phyloP scores from a whole-genome alignment of 257 asterid genomes.

The Solanum megistacrolobum region DNA sequence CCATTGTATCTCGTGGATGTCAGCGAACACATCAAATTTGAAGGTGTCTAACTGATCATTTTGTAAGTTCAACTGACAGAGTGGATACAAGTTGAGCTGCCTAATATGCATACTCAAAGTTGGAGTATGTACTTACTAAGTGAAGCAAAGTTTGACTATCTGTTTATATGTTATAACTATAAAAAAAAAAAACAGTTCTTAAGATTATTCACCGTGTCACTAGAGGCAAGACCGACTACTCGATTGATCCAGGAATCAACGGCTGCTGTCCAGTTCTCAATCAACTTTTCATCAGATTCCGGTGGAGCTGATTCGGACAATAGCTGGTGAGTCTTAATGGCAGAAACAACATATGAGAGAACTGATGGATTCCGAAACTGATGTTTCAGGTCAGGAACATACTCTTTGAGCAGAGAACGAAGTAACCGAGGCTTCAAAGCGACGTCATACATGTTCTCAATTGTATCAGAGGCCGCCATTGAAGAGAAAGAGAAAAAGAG shows the following conservation, averaged over 20 bases:
- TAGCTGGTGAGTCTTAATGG: slow-evolving; percentile 45
- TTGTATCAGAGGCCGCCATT: slow-evolving; percentile 35
- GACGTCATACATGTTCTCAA: slow-evolving; percentile 29
- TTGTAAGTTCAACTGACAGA: not conserved
- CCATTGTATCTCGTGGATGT: not conserved
- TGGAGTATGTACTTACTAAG: not conserved
- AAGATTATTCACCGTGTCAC: slow-evolving; percentile 37
- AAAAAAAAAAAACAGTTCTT: not conserved
- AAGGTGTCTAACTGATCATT: not conserved
- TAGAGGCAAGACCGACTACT: slow-evolving; percentile 39
- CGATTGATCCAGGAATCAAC: slow-evolving; percentile 83
- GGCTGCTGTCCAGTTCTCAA: slow-evolving; percentile 53
- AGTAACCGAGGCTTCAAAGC: slow-evolving; percentile 56
- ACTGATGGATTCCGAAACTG: slow-evolving; percentile 48
- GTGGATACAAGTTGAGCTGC: not conserved
- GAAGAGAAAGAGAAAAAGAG: not conserved
- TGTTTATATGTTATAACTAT: not conserved
- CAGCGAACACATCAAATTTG: not conserved
- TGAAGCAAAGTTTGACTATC: not conserved
- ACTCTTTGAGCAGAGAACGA: slow-evolving; percentile 50
- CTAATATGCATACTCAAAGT: not conserved
- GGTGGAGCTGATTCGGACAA: slow-evolving; percentile 37
- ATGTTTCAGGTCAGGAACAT: slow-evolving; percentile 65
- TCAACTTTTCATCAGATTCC: slow-evolving; percentile 21
- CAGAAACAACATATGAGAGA: slow-evolving; percentile 49